phyloP scores from a whole-genome alignment of 1,284 basidiomycete species.

The Garcileccinum viscosum region DNA sequence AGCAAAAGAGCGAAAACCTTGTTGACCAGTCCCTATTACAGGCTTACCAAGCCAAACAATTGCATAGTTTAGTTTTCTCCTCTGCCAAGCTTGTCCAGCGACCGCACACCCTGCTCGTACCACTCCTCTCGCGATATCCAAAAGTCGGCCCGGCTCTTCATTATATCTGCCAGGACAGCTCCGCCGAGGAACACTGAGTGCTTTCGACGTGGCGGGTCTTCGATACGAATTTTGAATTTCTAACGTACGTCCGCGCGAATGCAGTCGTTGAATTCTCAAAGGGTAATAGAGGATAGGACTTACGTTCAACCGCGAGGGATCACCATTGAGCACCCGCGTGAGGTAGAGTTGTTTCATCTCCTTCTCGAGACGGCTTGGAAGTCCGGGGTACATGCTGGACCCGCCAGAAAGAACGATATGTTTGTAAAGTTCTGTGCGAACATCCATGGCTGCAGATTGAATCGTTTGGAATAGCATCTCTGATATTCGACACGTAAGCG shows the following conservation, averaged over 20 bases:
- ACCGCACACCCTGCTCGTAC: conserved; percentile 85
- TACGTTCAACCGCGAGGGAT: conserved; percentile 87
- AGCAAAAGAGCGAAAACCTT: too few species aligned
- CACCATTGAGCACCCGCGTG: conserved; percentile 85
- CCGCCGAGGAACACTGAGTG: conserved; percentile 99
- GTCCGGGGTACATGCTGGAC: conserved; percentile 98
- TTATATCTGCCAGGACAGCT: conserved; percentile 95
- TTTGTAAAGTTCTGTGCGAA: conserved; percentile 93
- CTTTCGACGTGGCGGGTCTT: conserved; percentile 97
- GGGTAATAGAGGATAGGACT: conserved; percentile 40
- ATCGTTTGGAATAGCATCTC: conserved; percentile 98
- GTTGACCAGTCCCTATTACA: neutral
- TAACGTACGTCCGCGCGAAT: conserved; percentile 41
- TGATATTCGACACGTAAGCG: conserved; percentile 40
- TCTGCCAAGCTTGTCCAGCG: conserved; percentile 84
- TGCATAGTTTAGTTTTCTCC: conserved; percentile 55
- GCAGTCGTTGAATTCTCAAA: neutral
- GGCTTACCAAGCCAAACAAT: conserved; percentile 10
- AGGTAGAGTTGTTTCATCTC: conserved; percentile 99
- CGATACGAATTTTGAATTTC: conserved; percentile 99
- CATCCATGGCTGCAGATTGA: conserved; percentile 90
- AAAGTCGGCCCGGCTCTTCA: conserved; percentile 94
- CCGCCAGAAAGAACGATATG: conserved; percentile 98
- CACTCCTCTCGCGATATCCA: conserved; percentile 95
- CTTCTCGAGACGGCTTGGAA: conserved; percentile 96